Base-by-base conservation (phyloP, 352 stramenopile species). In the Globisporangium middletonii region DNA sequence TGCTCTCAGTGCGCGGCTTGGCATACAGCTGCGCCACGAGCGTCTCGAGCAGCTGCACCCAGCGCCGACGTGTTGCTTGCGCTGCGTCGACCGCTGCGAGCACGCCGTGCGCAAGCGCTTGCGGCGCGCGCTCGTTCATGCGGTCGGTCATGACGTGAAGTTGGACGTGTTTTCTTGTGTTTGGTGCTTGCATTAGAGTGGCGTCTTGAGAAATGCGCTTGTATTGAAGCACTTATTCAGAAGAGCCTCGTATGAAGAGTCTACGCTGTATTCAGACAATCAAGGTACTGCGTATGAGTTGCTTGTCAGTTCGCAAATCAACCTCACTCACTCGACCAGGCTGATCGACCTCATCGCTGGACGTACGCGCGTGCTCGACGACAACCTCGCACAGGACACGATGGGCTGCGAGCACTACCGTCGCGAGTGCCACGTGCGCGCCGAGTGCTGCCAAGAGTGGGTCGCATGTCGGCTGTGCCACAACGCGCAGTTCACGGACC, bases 401-500 rank as follows among this genome's bases (percentile, higher is more conserved):
- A 57, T 58, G 12, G 64, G 55, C 16, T 91, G 81, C 51, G 66
- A 60, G 15, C 81, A 91, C 74, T 91, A 91, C 68, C 48, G 55
- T 9, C 73, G 81, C 3, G 75, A 74, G 38, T 89, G 81, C 61
- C 66, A 86, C 48, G 81, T 93, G 53, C 62, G 79, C 53, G 83
- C 83, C 38, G 71, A 85, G 60, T 93, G 83, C 68, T 93, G 83
- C 60, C 65, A 77, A 23, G 50, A 79, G 50, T 93, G 83, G 83
- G 77, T 93, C 55, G 69, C 67, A 33, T 93, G 83, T 50, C 71
- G 83, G 6, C 67, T 93, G 13, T 93, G 83, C 57, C 83, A 93
- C 64, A 73, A 89, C 46, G 70, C 71, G 26, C 55, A 69, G 46
- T 71, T 80, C 55, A 55, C 72, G 23, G 63, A 83, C 59, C 83